A percentile compares a stretch with the other conserved stretches of the same genome.
Conservation (phyloP, 225 moss, liverwort and hornwort genomes). For the Sphagnum tenellum region DNA sequence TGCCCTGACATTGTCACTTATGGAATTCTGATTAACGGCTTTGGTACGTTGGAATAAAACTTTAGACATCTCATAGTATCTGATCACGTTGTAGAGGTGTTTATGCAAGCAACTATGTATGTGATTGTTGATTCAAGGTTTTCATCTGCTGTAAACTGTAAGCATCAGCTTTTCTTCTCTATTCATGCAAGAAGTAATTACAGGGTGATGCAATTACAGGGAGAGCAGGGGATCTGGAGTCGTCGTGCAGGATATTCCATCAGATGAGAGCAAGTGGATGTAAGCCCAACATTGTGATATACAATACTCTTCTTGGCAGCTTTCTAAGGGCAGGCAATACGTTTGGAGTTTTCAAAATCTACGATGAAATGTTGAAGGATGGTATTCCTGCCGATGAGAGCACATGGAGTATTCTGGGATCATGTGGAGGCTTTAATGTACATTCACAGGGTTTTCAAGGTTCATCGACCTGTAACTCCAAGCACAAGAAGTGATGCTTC, state of each 20-base stretch:
- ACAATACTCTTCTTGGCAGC: conserved; percentile 9
- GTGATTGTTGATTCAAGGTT: too few species aligned
- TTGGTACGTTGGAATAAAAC: conserved; percentile 1
- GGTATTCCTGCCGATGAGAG: conserved; percentile 2
- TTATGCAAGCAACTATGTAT: too few species aligned
- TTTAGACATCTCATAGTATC: too few species aligned
- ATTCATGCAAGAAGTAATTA: background rate
- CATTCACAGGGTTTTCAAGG: background rate
- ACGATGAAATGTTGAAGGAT: conserved; percentile 7
- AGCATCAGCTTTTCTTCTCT: too few species aligned
- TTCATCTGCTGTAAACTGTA: too few species aligned
- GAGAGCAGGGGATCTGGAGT: conserved; percentile 7
- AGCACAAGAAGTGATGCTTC: too few species aligned
- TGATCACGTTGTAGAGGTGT: too few species aligned
- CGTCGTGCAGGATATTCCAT: conserved; percentile 3
- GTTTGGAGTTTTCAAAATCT: background rate
- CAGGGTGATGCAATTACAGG: background rate
- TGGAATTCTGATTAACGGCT: conserved; percentile 8
- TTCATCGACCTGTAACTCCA: too few species aligned
- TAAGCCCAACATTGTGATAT: conserved; percentile 13
- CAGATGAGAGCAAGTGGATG: conserved; percentile 9
- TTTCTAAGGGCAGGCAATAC: conserved; percentile 4
- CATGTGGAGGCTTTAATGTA: background rate
- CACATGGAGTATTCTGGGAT: conserved; percentile 1
- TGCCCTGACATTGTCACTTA: conserved; percentile 7